phyloP scores from a whole-genome alignment of 805 yeast genomes.

The Torulaspora microellipsoides region DNA sequence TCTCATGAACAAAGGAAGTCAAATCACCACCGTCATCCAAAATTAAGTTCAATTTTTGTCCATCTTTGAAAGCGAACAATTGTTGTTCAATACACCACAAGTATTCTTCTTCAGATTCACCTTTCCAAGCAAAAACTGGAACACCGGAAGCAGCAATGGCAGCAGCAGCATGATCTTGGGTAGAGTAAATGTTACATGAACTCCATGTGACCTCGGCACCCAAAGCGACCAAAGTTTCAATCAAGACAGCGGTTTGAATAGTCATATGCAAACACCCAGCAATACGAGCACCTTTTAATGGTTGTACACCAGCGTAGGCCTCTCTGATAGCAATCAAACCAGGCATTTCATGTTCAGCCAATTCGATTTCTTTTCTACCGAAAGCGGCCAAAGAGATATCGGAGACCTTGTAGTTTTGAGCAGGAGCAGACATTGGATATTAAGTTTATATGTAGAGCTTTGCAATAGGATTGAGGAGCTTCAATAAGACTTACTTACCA shows the following conservation, averaged over 20 bases:
- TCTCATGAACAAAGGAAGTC: conserved; percentile 93
- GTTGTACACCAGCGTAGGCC: conserved; percentile 87
- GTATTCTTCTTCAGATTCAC: conserved; percentile 99
- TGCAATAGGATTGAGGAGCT: too few species aligned
- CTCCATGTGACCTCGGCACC: conserved; percentile 99
- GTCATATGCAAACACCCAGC: conserved; percentile 99
- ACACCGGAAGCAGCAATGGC: conserved; percentile 99
- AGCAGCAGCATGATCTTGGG: conserved; percentile 99
- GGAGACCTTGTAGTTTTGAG: conserved; percentile 86
- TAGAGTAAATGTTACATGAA: conserved; percentile 98
- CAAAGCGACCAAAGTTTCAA: conserved; percentile 92
- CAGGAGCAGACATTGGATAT: conserved; percentile 49
- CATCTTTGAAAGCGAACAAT: conserved; percentile 95
- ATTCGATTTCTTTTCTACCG: conserved; percentile 98
- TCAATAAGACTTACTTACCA: too few species aligned
- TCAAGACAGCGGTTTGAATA: conserved; percentile 97
- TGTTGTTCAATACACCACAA: conserved; percentile 99
- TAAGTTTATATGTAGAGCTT: too few species aligned
- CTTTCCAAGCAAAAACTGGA: conserved; percentile 99
- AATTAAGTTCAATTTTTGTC: conserved; percentile 90
- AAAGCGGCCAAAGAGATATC: conserved; percentile 98
- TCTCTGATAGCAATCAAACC: conserved; percentile 97
- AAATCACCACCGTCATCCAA: conserved; percentile 99
- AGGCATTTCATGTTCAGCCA: conserved; percentile 99
- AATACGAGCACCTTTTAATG: conserved; percentile 96